Evolutionary conservation across 441 rosid species (phyloP).

Genomic region (Eugenia klotzschiana): DNA sequence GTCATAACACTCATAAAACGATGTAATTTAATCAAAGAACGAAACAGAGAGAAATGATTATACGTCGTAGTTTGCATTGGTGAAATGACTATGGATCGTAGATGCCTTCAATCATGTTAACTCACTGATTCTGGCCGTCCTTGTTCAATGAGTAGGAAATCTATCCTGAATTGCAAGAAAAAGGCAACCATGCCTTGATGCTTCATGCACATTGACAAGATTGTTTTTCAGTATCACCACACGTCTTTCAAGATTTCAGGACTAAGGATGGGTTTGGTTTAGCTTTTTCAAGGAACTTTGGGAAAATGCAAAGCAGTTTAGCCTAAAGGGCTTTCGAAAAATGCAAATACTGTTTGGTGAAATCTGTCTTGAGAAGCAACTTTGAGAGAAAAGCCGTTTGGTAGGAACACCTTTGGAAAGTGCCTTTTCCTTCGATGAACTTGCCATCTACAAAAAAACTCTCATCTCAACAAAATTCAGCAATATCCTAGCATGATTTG

Average conservation of each 20-base stretch:
- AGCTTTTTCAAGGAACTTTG: too few relatives aligned
- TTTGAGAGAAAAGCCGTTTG: too few relatives aligned
- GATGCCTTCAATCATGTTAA: background rate
- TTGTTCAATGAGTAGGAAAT: background rate
- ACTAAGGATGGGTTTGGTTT: background rate
- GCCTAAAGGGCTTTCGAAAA: too few relatives aligned
- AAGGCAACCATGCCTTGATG: background rate
- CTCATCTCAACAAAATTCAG: too few relatives aligned
- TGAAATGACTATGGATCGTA: background rate
- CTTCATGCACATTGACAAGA: background rate
- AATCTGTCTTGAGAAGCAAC: too few relatives aligned
- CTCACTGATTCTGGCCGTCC: background rate
- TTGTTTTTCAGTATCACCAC: background rate
- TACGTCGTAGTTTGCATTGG: background rate
- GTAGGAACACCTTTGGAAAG: constrained; percentile 25
- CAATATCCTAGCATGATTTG: too few relatives aligned
- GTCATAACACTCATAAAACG: background rate
- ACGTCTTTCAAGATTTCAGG: background rate
- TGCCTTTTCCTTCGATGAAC: too few relatives aligned
- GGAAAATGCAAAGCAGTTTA: too few relatives aligned
- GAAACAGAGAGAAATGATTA: background rate
- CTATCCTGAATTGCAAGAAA: background rate
- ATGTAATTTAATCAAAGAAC: background rate
- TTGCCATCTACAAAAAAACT: too few relatives aligned
- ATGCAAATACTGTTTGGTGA: too few relatives aligned